A percentile compares a stretch with the other conserved stretches of the same genome.
Conservation (phyloP, 495 filamentous ascomycete species). For the Chaetomium cochliodes region DNA sequence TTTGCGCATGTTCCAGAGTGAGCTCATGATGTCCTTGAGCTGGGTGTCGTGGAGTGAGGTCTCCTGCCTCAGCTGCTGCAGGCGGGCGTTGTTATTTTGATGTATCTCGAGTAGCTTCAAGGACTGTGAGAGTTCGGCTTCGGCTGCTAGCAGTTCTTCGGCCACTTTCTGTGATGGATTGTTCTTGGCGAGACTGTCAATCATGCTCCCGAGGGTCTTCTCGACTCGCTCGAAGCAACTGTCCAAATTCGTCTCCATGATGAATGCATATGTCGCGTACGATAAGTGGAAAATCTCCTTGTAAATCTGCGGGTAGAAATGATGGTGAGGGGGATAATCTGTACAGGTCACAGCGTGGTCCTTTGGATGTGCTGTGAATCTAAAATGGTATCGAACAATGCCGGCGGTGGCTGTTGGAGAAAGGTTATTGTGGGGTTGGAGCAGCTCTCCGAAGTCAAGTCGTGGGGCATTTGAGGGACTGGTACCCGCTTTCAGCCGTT, state of each 20-base stretch:
- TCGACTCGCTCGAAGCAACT: slow-evolving; percentile 66
- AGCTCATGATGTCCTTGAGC: slow-evolving; percentile 58
- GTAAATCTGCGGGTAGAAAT: not conserved
- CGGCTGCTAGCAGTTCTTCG: slow-evolving; percentile 63
- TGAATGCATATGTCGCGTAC: not conserved
- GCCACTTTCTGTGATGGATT: slow-evolving; percentile 66
- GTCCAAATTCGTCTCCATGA: slow-evolving; percentile 61
- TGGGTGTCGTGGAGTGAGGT: slow-evolving; percentile 59
- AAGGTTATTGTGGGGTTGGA: too few species aligned
- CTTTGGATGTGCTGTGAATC: too few species aligned
- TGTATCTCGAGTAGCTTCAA: slow-evolving; percentile 65
- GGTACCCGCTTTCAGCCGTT: too few species aligned
- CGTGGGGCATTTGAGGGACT: not conserved
- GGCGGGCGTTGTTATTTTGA: slow-evolving; percentile 64
- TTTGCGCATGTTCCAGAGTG: slow-evolving; percentile 63
- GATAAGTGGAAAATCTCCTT: not conserved
- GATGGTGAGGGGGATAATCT: not conserved
- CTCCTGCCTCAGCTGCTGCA: slow-evolving; percentile 59
- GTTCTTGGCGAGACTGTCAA: slow-evolving; percentile 76
- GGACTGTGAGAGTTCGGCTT: slow-evolving; percentile 58
- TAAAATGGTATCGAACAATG: too few species aligned
- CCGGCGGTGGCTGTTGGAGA: too few species aligned
- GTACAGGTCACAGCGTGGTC: not conserved
- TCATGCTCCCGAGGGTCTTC: slow-evolving; percentile 60
- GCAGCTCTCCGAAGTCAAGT: too few species aligned